phyloP scores from a whole-genome alignment of 345 rosid genomes.

The Citropsis articulata region DNA sequence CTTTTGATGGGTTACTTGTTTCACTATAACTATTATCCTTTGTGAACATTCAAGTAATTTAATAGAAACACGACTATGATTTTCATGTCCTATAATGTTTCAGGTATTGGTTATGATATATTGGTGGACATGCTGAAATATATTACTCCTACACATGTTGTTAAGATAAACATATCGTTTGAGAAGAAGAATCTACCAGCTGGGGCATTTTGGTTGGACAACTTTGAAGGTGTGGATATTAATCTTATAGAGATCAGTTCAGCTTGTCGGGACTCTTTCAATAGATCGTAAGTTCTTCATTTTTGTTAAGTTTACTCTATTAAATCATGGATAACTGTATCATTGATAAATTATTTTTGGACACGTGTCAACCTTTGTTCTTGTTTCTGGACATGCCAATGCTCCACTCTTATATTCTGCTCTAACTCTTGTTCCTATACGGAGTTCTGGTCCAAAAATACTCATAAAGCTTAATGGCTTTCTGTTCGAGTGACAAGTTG shows the following conservation, averaged over 20 bases:
- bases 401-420: neutral
- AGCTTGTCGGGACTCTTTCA: constrained; percentile 59
- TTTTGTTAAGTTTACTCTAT: neutral
- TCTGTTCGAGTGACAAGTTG: neutral
- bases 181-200: constrained; percentile 72
- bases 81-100: constrained; percentile 6
- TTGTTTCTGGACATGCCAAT: neutral
- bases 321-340: neutral
- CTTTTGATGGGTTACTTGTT: constrained; percentile 3
- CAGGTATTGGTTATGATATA: constrained; percentile 89
- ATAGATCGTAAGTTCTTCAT: constrained; percentile 62
- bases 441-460: neutral
- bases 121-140: constrained; percentile 71
- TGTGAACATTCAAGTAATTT: neutral
- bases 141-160: constrained; percentile 75
- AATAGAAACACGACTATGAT: neutral
- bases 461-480: neutral
- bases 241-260: constrained; percentile 70
- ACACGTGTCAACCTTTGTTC: neutral
- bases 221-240: constrained; percentile 29
- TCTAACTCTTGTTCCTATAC: neutral
- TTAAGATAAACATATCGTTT: constrained; percentile 75
- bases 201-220: constrained; percentile 76
- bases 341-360: constrained; percentile 5
- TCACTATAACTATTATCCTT: neutral